These are phyloP conservation scores for Baorangia bicolor DNA, from an alignment of 768 basidiomycete genomes.

Conservation along the genomic window DNA sequence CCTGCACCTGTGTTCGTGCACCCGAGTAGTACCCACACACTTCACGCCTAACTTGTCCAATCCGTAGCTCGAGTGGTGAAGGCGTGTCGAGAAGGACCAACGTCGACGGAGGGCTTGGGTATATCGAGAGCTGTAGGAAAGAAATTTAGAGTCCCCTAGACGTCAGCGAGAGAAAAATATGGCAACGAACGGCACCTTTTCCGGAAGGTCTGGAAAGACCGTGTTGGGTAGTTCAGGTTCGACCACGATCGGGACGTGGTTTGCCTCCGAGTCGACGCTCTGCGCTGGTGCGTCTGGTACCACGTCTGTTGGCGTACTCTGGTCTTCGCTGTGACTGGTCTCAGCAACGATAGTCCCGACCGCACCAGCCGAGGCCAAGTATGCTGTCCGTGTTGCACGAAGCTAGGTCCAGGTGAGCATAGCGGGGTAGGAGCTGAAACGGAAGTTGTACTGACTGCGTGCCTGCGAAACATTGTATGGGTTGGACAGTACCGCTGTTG, in stretches of 20 bases:
- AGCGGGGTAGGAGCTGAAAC: background rate
- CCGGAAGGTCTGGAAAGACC: conserved; percentile 22
- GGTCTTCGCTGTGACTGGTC: conserved; percentile 3
- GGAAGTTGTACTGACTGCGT: conserved; percentile 17
- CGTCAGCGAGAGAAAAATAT: background rate
- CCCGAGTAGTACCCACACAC: conserved; percentile 55
- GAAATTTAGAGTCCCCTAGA: background rate
- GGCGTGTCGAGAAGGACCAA: conserved; percentile 72
- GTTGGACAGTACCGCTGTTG: background rate
- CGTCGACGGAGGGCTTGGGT: conserved; percentile 60
- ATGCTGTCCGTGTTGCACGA: conserved; percentile 26
- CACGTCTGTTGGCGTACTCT: background rate
- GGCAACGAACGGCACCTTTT: conserved; percentile 21
- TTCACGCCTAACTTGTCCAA: conserved; percentile 65
- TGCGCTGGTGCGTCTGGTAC: background rate
- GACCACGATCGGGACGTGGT: background rate
- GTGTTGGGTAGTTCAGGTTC: conserved; percentile 11
- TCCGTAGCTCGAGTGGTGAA: conserved; percentile 72
- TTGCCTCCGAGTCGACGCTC: background rate
- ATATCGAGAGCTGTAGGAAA: conserved; percentile 74
- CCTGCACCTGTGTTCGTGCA: conserved; percentile 67
- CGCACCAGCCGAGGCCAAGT: conserved; percentile 17
- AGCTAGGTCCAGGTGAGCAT: conserved; percentile 9
- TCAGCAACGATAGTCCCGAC: conserved; percentile 19
- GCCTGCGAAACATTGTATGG: conserved; percentile 25